phyloP scores from a whole-genome alignment of 208 protist species.

The Borovskyia barvae region DNA sequence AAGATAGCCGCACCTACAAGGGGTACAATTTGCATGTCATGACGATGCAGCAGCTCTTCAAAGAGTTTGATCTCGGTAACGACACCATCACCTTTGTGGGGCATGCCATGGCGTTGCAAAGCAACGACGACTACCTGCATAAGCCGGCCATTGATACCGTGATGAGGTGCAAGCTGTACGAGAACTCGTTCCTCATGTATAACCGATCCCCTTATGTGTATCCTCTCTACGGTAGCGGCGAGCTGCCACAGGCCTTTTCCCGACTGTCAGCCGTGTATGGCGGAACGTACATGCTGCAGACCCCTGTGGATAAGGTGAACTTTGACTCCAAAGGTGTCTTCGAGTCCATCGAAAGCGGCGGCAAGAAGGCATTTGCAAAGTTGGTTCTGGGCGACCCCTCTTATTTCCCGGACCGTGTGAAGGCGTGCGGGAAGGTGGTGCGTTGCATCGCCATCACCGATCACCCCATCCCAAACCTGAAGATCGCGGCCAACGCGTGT shows the following conservation, averaged over 20 bases:
- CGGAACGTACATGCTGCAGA: slow-evolving; percentile 99
- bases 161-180: slow-evolving; percentile 96
- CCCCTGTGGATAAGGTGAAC: slow-evolving; percentile 96
- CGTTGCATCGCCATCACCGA: slow-evolving; percentile 98
- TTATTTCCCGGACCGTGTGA: slow-evolving; percentile 98
- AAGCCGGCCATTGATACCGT: slow-evolving; percentile 93
- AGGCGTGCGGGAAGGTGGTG: slow-evolving; percentile 92
- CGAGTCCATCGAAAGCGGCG: slow-evolving; percentile 91
- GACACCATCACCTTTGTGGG: slow-evolving; percentile 98
- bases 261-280: slow-evolving; percentile 92
- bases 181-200: slow-evolving; percentile 94
- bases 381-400: slow-evolving; percentile 98
- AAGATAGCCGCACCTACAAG: slow-evolving; percentile 91
- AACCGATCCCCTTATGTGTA: slow-evolving; percentile 99
- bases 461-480: slow-evolving; percentile 88
- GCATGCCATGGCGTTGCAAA: slow-evolving; percentile 93
- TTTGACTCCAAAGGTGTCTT: slow-evolving; percentile 93
- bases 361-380: slow-evolving; percentile 89
- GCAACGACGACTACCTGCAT: slow-evolving; percentile 93
- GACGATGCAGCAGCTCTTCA: slow-evolving; percentile 94
- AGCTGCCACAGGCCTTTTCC: slow-evolving; percentile 98
- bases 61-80: slow-evolving; percentile 93
- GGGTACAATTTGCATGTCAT: slow-evolving; percentile 85
- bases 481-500: slow-evolving; percentile 71
- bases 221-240: slow-evolving; percentile 99